A percentile compares a stretch with the other conserved stretches of the same genome.
Evolutionary conservation across 2,329 filamentous ascomycete genomes (phyloP).

Genomic region (Huntiella bhutanensis): DNA sequence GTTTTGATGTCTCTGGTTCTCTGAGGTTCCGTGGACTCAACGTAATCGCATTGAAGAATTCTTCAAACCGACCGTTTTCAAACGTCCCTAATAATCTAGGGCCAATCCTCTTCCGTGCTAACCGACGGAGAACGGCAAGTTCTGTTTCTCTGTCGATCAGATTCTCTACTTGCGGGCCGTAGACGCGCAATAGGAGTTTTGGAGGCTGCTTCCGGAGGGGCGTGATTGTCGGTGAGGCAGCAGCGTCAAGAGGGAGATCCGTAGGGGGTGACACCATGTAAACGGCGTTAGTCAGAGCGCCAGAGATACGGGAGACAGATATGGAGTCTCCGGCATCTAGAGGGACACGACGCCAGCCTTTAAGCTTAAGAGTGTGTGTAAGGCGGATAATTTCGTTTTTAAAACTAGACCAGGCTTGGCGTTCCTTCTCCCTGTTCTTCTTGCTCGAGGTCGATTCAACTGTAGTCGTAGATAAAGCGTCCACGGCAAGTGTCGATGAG

Average conservation of each 20-base stretch:
- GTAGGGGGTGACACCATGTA: slow-evolving; percentile 77
- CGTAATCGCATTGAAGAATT: slow-evolving; percentile 73
- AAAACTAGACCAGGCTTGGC: slow-evolving; percentile 64
- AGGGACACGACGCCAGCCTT: slow-evolving; percentile 75
- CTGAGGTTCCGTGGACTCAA: slow-evolving; percentile 61
- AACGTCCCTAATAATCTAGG: slow-evolving; percentile 84
- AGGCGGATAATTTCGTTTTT: slow-evolving; percentile 84
- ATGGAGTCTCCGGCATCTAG: slow-evolving; percentile 50
- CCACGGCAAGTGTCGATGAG: slow-evolving; percentile 15
- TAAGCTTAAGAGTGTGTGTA: slow-evolving; percentile 71
- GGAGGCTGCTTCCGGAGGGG: slow-evolving; percentile 22
- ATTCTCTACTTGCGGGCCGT: slow-evolving; percentile 87
- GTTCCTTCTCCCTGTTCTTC: slow-evolving; percentile 41
- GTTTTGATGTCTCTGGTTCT: slow-evolving; percentile 62
- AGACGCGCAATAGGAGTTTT: slow-evolving; percentile 77
- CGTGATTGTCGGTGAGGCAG: slow-evolving; percentile 22
- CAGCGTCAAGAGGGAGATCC: slow-evolving; percentile 14
- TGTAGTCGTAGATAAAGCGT: not conserved
- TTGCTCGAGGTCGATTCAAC: slow-evolving; percentile 17
- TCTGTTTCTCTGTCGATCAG: slow-evolving; percentile 88
- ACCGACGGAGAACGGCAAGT: slow-evolving; percentile 63
- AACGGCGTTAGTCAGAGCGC: slow-evolving; percentile 87
- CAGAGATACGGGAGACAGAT: slow-evolving; percentile 60
- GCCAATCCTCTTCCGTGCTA: slow-evolving; percentile 83
- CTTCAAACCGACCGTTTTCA: slow-evolving; percentile 84